These are phyloP conservation scores for Epichloe amarillans DNA, from an alignment of 2,329 filamentous ascomycete species.

Conservation along the genomic window DNA sequence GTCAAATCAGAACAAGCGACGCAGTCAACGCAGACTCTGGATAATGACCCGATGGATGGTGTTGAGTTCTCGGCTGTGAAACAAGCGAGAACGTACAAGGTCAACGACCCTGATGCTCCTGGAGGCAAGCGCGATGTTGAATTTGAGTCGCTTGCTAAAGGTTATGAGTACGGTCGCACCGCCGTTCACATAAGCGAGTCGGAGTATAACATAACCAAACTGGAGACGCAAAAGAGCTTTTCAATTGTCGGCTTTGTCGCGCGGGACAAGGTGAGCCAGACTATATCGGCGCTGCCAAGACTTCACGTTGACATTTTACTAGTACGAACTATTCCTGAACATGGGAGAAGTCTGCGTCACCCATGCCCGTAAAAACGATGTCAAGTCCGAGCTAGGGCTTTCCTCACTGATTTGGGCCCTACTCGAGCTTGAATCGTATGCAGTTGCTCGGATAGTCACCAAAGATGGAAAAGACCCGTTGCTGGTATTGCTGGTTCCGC, in stretches of 20 bases:
- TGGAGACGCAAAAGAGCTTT: constrained; percentile 63
- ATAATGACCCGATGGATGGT: constrained; percentile 34
- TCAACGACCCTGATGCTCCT: constrained; percentile 59
- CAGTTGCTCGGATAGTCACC: constrained; percentile 69
- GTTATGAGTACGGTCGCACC: constrained; percentile 86
- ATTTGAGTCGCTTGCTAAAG: constrained; percentile 75
- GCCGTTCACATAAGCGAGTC: constrained; percentile 79
- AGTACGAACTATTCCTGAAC: constrained; percentile 75
- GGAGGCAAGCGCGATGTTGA: constrained; percentile 74
- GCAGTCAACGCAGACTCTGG: constrained; percentile 38
- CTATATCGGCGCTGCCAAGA: neutral
- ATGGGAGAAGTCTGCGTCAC: constrained; percentile 73
- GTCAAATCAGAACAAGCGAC: constrained; percentile 34
- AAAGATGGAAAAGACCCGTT: constrained; percentile 73
- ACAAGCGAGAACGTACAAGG: constrained; percentile 64
- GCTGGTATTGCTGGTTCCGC: constrained; percentile 66
- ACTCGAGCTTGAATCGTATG: constrained; percentile 72
- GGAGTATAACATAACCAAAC: constrained; percentile 77
- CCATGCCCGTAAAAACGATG: constrained; percentile 62
- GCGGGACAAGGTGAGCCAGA: constrained; percentile 44
- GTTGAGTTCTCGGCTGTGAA: constrained; percentile 57
- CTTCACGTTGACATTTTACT: neutral
- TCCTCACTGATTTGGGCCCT: constrained; percentile 85
- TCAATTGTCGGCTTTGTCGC: constrained; percentile 81
- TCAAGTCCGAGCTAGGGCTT: constrained; percentile 70